Evolutionary conservation across 2,329 filamentous ascomycete genomes (phyloP).

Genomic region (Verticillium isaacii): DNA sequence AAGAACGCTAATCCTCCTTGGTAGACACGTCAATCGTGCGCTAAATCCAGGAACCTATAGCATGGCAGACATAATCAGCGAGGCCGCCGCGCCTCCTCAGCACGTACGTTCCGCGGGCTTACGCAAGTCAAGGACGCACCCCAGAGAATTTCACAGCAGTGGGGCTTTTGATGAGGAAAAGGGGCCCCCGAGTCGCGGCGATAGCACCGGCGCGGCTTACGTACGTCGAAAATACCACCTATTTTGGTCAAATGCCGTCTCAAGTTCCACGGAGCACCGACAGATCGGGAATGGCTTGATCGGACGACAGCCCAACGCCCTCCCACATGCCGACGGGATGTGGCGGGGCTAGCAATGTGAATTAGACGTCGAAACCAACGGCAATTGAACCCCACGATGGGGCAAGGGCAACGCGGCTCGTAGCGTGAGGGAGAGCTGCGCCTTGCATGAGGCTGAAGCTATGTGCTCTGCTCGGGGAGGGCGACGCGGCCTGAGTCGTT

Average conservation of each 20-base stretch:
- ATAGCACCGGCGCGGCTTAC: not conserved
- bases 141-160: not conserved
- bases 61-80: not conserved
- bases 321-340: not conserved
- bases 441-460: not conserved
- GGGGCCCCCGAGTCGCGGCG: not conserved
- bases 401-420: not conserved
- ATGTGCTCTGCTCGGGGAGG: not conserved
- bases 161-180: not conserved
- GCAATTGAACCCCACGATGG: not conserved
- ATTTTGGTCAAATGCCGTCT: not conserved
- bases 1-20: too few species aligned
- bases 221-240: not conserved
- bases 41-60: not conserved
- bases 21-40: too few species aligned
- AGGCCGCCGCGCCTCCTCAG: not conserved
- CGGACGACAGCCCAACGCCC: not conserved
- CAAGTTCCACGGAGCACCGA: not conserved
- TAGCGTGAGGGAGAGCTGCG: not conserved
- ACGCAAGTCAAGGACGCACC: not conserved
- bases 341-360: not conserved
- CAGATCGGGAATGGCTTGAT: not conserved
- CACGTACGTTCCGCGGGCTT: not conserved
- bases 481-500: not conserved
- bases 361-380: not conserved